Base-by-base conservation (phyloP, 2,329 filamentous ascomycete genomes). In the Trichoderma gracile region DNA sequence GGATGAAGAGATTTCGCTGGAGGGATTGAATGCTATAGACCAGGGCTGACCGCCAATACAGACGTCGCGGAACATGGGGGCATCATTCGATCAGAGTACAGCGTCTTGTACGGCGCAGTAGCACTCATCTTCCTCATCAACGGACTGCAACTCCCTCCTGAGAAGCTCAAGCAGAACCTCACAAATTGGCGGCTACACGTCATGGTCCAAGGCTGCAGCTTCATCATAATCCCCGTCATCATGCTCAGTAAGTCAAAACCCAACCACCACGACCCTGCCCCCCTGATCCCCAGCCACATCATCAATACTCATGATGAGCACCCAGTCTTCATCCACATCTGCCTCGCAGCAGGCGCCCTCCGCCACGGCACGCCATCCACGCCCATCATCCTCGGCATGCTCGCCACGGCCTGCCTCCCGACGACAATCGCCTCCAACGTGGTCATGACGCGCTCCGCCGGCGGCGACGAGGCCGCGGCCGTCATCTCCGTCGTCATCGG, bases 391-490 rank as follows among this genome's bases (percentile, higher is more conserved):
- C 83, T 89, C 3, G 89, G 89, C 10, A 85, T 91, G 73, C 81
- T 91, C 3, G 84, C 89, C 45, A 81, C 86, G 1, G 83, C 86
- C n/a, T 89, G 85, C 71, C 84, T 90, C 5, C 88, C 89, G 1
- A 92, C 89, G 0, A 91, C 89, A 0, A 89, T 91, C 70, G 84
- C 87, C 8, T 90, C 86, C 52, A 91, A 91, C 72, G 86, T 90
- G 8, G 86, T 91, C 46, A 91, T 91, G 88, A 91, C 89, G 6
- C 79, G 87, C 27, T 81, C 85, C 45, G 85, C 89, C 0, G 85
- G 88, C 43, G 89, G 89, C 5, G 89, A 91, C 68, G 84, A 87
- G 65, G 84, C 84, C 3, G 84, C 86, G 0, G 84, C 84, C 55
- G 80, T 89, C 66, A 87, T 91, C 38, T 88, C 90, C 71, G 88